Evolutionary conservation across 225 moss, liverwort and hornwort species (phyloP).

Genomic region (Thuidium tamariscinum): DNA sequence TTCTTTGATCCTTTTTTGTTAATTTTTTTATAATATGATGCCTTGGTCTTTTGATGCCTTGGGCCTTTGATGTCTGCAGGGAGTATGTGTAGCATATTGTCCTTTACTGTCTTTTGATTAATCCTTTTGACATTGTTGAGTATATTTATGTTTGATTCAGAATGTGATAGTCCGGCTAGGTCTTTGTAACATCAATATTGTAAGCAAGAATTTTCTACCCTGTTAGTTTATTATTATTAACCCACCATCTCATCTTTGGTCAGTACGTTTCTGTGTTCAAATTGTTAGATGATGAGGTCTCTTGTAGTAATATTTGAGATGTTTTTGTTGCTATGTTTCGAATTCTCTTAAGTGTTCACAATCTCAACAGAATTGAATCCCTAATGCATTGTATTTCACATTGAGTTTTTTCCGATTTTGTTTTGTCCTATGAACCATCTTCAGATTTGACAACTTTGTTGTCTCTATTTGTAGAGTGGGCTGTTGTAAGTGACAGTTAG

Average conservation of each 20-base stretch:
- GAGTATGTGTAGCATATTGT: not conserved
- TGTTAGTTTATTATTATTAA: not conserved
- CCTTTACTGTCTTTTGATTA: not conserved
- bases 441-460: not conserved
- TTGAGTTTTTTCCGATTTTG: not conserved
- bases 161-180: not conserved
- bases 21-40: no score
- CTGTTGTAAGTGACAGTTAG: conserved; percentile 83
- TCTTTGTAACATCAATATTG: not conserved
- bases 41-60: not conserved
- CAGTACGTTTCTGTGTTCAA: not conserved
- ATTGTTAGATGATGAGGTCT: not conserved
- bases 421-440: not conserved
- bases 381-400: not conserved
- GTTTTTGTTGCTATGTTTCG: not conserved
- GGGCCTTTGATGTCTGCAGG: not conserved
- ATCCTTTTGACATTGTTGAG: not conserved
- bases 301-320: not conserved
- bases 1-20: not conserved
- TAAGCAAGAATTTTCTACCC: not conserved
- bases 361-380: not conserved
- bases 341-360: not conserved
- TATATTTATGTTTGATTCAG: not conserved
- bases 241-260: not conserved
- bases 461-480: conserved; percentile 61